Conservation (phyloP, 768 basidiomycete genomes). For the Boletus sp. region DNA sequence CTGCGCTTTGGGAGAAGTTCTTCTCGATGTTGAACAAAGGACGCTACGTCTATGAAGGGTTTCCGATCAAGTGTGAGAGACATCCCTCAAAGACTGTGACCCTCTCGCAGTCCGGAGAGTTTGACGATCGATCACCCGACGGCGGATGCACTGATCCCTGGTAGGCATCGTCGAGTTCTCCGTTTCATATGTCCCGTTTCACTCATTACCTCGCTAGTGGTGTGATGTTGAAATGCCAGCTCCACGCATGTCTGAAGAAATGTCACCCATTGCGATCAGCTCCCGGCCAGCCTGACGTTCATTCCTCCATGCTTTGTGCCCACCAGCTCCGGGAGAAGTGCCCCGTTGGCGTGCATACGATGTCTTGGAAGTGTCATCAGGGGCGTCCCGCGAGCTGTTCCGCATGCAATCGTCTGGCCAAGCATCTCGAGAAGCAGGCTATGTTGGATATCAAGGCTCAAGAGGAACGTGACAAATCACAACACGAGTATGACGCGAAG, state of each 20-base stretch:
- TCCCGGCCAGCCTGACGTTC: conserved; percentile 36
- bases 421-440: conserved; percentile 41
- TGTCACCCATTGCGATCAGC: conserved; percentile 57
- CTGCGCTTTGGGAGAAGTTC: conserved; percentile 49
- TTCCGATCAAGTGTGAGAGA: conserved; percentile 57
- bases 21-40: conserved; percentile 42
- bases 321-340: conserved; percentile 40
- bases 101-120: conserved; percentile 44
- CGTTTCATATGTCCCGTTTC: neutral
- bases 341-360: conserved; percentile 40
- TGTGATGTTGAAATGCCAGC: conserved; percentile 11
- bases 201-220: conserved; percentile 8
- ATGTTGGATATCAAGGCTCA: conserved; percentile 41
- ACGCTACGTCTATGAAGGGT: conserved; percentile 54
- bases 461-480: conserved; percentile 44
- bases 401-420: conserved; percentile 45
- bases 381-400: conserved; percentile 39
- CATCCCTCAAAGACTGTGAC: conserved; percentile 44
- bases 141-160: conserved; percentile 64
- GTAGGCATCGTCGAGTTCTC: conserved; percentile 34
- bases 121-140: conserved; percentile 55
- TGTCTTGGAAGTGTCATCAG: conserved; percentile 46
- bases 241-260: conserved; percentile 56
- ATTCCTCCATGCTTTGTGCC: conserved; percentile 41
- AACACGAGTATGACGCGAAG: conserved; percentile 39